Evolutionary conservation across 129 eudicot species (phyloP).

Genomic region (Heracleum sosnowskyi): DNA sequence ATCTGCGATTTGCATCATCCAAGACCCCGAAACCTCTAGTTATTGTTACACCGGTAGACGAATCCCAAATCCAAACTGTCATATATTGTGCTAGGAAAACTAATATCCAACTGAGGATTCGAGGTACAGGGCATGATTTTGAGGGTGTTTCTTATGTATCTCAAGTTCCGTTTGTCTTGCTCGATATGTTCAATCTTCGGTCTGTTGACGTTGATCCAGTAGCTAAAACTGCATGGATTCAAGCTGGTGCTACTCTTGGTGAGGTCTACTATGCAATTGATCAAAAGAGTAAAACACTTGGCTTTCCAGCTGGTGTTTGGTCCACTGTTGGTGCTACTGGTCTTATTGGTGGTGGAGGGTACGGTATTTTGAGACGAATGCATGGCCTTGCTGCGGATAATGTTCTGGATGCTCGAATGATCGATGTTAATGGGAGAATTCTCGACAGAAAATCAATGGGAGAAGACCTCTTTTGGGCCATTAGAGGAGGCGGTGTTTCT

Average conservation of each 20-base stretch:
- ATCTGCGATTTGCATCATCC: slow-evolving; percentile 14
- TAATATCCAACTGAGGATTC: slow-evolving; percentile 11
- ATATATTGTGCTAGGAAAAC: slow-evolving; percentile 13
- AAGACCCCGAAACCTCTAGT: slow-evolving; percentile 18
- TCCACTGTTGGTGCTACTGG: slow-evolving; percentile 1
- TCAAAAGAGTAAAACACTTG: background rate
- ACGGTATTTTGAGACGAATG: slow-evolving; percentile 1
- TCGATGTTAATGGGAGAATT: slow-evolving; percentile 5
- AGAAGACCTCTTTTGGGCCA: slow-evolving; percentile 7
- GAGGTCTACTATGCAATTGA: slow-evolving; percentile 9
- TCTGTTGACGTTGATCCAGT: slow-evolving; percentile 8
- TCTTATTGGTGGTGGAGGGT: slow-evolving; percentile 6
- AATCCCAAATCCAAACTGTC: slow-evolving; percentile 19
- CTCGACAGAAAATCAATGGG: slow-evolving; percentile 1
- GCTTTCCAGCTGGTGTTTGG: slow-evolving; percentile 10
- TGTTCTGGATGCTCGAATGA: background rate
- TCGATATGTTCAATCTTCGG: slow-evolving; percentile 22
- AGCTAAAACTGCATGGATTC: slow-evolving; percentile 18
- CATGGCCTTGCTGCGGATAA: slow-evolving; percentile 11
- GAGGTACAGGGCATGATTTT: slow-evolving; percentile 24
- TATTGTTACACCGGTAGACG: slow-evolving; percentile 19
- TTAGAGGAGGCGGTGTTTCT: slow-evolving; percentile 12
- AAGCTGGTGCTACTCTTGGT: slow-evolving; percentile 2
- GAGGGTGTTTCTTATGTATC: slow-evolving; percentile 25
- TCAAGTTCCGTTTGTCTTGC: slow-evolving; percentile 16